phyloP scores from a whole-genome alignment of 2,329 filamentous ascomycete genomes.

The Xylaria sp. region DNA sequence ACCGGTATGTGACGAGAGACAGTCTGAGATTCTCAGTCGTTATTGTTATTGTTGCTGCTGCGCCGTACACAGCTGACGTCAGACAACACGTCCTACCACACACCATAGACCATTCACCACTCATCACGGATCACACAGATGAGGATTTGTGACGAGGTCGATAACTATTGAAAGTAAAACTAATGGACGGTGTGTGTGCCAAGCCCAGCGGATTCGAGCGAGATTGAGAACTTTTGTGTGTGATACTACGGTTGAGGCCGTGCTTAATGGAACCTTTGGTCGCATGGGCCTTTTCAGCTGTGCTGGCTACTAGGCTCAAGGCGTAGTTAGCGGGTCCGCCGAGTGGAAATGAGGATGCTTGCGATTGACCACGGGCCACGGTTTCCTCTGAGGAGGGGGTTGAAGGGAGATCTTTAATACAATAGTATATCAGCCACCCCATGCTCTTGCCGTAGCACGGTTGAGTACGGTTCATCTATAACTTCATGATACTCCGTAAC shows the following conservation, averaged over 20 bases:
- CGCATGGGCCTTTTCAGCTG: constrained; percentile 7
- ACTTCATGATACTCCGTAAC: constrained; percentile 14
- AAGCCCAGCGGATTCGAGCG: not conserved
- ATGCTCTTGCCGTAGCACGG: constrained; percentile 15
- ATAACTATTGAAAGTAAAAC: not conserved
- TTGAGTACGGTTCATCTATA: constrained; percentile 16
- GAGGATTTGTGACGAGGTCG: not conserved
- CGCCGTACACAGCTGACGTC: constrained; percentile 4
- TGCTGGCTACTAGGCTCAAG: constrained; percentile 8
- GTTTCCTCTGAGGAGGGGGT: not conserved
- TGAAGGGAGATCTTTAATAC: not conserved
- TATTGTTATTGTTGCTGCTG: not conserved
- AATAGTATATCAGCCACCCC: constrained; percentile 7
- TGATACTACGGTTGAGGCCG: not conserved
- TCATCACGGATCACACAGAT: no score
- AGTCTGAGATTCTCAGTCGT: not conserved
- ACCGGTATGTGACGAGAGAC: not conserved
- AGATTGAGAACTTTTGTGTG: constrained; percentile 3
- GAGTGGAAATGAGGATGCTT: constrained; percentile 3
- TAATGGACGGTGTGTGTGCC: not conserved
- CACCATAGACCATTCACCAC: not conserved
- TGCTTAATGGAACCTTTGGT: not conserved
- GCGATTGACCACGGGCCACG: not conserved
- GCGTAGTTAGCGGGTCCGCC: constrained; percentile 12
- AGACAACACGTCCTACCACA: constrained; percentile 7